Base-by-base conservation (phyloP, 2,329 filamentous ascomycete species). In the Penicillium sp. region DNA sequence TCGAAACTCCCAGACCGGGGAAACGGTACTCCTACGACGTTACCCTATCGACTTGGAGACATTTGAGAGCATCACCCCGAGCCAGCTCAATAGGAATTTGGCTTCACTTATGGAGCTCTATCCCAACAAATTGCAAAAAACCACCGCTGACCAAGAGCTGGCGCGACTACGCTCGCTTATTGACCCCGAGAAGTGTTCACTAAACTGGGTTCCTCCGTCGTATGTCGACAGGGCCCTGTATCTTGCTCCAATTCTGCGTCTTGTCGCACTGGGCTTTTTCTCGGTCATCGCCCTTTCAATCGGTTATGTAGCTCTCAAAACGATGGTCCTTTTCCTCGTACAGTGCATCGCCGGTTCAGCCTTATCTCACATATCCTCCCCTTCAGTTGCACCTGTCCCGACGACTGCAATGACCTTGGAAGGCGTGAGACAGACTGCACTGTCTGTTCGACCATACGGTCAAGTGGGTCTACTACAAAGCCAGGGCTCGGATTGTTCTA, bases 11-110 rank as follows among this genome's bases (percentile, higher is more conserved):
- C 37, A 55, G 8, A 68, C 63, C 14, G 68, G 68, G 5, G 63
- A 67, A 40, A 62, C 53, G 3, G 54, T 56, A 9, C 60, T 71
- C 14, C 42, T 70, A 29, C 62, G 59, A 54, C 67, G 61, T 35
- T 74, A 61, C 47, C 73, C 74, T 11, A 71, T 76, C 46, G 72
- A 76, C 50, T 50, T 76, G 38, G 64, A 66, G 49, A 74, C 70
- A 0, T 76, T 76, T 42, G 63, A 75, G 52, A 72, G 68, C 46
- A 72, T 76, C 50, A 67, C 73, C 11, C 67, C 73, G 10, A 57
- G 65, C 10, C 72, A 75, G 39, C 61, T 76, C 23, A 75, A 75
- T 52, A 63, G 69, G 27, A 74, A 75, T 46, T 55, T 76, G 20
- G 71, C 72, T 24, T 73, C 68, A 18, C 60, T 74, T 29, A 64